A percentile compares a stretch with the other conserved stretches of the same genome.
phyloP scores from a whole-genome alignment of 1,284 basidiomycete genomes.

The Marasmius tenuissimus region DNA sequence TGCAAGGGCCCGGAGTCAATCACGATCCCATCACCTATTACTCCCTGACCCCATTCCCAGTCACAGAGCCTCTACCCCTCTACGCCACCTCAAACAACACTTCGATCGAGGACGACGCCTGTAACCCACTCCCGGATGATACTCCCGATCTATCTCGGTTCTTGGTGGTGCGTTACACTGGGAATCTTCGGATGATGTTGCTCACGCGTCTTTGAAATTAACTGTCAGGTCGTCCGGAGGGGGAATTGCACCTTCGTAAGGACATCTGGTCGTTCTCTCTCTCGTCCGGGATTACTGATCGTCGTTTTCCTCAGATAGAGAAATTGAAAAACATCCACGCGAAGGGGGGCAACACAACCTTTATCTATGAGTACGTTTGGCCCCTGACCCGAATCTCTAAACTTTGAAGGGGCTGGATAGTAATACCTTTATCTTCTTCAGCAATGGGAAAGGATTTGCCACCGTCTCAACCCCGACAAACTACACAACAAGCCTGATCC shows the following conservation, averaged over 20 bases:
- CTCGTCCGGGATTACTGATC: not conserved
- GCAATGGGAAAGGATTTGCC: not conserved
- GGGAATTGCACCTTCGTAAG: constrained; percentile 1
- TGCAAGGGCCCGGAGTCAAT: constrained; percentile 30
- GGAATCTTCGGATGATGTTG: constrained; percentile 33
- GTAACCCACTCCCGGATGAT: constrained; percentile 47
- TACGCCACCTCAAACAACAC: constrained; percentile 45
- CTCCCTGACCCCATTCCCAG: constrained; percentile 34
- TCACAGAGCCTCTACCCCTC: constrained; percentile 37
- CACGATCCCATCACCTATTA: constrained; percentile 46
- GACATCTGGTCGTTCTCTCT: not conserved
- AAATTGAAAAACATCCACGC: constrained; percentile 50
- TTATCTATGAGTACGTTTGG: constrained; percentile 54
- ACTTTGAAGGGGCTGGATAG: not conserved
- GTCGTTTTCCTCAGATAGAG: constrained; percentile 25
- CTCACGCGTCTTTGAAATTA: constrained; percentile 30
- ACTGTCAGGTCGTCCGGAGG: constrained; percentile 22
- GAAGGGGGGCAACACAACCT: constrained; percentile 45
- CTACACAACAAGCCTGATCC: not conserved
- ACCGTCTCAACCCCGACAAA: not conserved
- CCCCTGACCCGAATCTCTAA: not conserved
- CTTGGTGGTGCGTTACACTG: constrained; percentile 41
- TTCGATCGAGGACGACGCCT: constrained; percentile 49
- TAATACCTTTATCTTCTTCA: constrained; percentile 2
- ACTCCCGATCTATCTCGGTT: constrained; percentile 52